Evolutionary conservation across 352 stramenopile genomes (phyloP).

Genomic region (Blastocystis sp.): DNA sequence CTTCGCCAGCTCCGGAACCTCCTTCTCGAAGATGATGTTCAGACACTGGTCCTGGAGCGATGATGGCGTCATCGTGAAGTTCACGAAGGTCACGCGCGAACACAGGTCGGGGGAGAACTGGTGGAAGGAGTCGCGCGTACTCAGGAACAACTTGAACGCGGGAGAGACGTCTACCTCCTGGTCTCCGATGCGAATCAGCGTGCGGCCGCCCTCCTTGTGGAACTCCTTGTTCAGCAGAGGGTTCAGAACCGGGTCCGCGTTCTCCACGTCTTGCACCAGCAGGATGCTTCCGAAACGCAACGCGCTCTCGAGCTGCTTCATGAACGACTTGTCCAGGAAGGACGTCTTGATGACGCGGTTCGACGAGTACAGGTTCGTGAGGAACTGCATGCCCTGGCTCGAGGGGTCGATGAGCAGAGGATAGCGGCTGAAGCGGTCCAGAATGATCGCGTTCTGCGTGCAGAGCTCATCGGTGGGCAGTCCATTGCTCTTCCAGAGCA

Average conservation of each 20-base stretch:
- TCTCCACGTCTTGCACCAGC: conserved; percentile 97
- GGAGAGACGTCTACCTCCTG: conserved; percentile 99
- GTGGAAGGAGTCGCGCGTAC: conserved; percentile 87
- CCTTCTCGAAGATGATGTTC: conserved; percentile 82
- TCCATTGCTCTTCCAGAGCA: conserved; percentile 80
- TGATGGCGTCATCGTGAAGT: conserved; percentile 96
- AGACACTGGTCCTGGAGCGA: conserved; percentile 91
- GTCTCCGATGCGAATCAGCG: conserved; percentile 87
- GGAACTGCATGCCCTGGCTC: conserved; percentile 89
- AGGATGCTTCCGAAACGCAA: conserved; percentile 96
- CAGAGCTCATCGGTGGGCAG: conserved; percentile 89
- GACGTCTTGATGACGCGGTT: conserved; percentile 90
- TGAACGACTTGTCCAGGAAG: conserved; percentile 89
- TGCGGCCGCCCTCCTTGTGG: conserved; percentile 90
- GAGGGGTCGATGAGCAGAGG: conserved; percentile 95
- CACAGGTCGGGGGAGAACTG: conserved; percentile 95
- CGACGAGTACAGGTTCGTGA: conserved; percentile 86
- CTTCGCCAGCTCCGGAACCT: conserved; percentile 92
- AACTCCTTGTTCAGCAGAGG: conserved; percentile 96
- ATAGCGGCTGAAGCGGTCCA: conserved; percentile 89
- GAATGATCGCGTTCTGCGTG: conserved; percentile 96
- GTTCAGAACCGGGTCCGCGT: conserved; percentile 93
- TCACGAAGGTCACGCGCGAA: conserved; percentile 93
- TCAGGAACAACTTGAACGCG: conserved; percentile 94
- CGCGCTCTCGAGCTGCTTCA: conserved; percentile 96